phyloP scores from a whole-genome alignment of 495 filamentous ascomycete species.

The Penicillium alfredii region DNA sequence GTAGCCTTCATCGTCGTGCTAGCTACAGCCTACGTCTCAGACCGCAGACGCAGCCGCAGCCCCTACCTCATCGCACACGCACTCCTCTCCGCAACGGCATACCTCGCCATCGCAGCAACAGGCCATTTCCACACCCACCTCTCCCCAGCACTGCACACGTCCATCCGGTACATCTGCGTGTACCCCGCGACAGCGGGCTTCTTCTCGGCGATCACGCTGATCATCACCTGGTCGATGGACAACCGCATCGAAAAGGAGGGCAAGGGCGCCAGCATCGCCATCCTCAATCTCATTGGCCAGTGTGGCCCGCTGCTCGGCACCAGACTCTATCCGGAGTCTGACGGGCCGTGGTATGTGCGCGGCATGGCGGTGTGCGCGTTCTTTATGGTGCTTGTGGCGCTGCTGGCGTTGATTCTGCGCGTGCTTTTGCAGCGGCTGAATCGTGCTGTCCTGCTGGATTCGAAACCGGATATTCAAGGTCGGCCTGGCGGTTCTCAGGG shows the following conservation, averaged over 20 bases:
- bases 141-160: constrained; percentile 19
- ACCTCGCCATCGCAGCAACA: constrained; percentile 48
- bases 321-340: constrained; percentile 50
- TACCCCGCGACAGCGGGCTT: constrained; percentile 55
- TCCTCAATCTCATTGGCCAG: constrained; percentile 57
- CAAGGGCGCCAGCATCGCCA: constrained; percentile 51
- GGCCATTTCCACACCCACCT: constrained; percentile 35
- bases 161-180: constrained; percentile 49
- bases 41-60: constrained; percentile 40
- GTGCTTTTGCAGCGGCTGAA: constrained; percentile 41
- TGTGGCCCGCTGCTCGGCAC: constrained; percentile 58
- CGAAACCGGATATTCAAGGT: constrained; percentile 18
- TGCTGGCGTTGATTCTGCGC: constrained; percentile 44
- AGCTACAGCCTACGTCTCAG: constrained; percentile 46
- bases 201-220: constrained; percentile 56
- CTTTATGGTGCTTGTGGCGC: constrained; percentile 49
- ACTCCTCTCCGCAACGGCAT: constrained; percentile 54
- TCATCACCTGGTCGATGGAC: constrained; percentile 63
- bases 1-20: constrained; percentile 48
- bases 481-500: constrained; percentile 11
- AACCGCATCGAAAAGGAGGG: constrained; percentile 51
- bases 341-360: constrained; percentile 53
- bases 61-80: constrained; percentile 47
- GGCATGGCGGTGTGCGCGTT: constrained; percentile 54
- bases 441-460: constrained; percentile 16